Evolutionary conservation across 2,329 filamentous ascomycete genomes (phyloP).

Genomic region (Aureobasidium subglaciale): DNA sequence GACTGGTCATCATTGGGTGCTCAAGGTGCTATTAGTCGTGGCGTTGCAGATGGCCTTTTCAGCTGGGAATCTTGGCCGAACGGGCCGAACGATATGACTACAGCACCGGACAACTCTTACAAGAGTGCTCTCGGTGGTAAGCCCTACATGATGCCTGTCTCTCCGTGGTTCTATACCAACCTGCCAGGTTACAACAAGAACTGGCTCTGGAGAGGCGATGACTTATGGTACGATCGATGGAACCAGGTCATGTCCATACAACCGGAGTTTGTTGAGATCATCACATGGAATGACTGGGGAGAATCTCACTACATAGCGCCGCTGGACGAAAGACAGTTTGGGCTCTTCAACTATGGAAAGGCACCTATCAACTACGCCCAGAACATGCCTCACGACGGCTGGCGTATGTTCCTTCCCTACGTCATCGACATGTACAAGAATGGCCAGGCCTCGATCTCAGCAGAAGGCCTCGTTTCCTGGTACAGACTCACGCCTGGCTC

Average conservation of each 20-base stretch:
- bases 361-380: constrained; percentile 45
- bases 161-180: constrained; percentile 51
- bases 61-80: constrained; percentile 47
- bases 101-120: constrained; percentile 18
- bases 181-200: constrained; percentile 52
- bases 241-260: constrained; percentile 43
- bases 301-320: constrained; percentile 50
- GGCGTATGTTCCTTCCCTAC: constrained; percentile 44
- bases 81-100: constrained; percentile 45
- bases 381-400: constrained; percentile 45
- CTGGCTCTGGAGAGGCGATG: constrained; percentile 57
- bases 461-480: constrained; percentile 35
- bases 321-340: not conserved
- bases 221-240: constrained; percentile 56
- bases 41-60: constrained; percentile 40
- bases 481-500: constrained; percentile 35
- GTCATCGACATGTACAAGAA: constrained; percentile 47
- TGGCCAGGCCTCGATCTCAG: constrained; percentile 24
- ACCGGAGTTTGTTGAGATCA: constrained; percentile 48
- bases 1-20: constrained; percentile 40
- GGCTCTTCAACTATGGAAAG: constrained; percentile 14
- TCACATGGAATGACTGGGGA: constrained; percentile 55
- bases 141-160: constrained; percentile 44
- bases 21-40: constrained; percentile 7
- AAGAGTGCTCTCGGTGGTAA: constrained; percentile 31